A percentile compares a stretch with the other conserved stretches of the same genome.
phyloP scores from a whole-genome alignment of 1,139 yeast genomes.

The Ogataea hybrid region DNA sequence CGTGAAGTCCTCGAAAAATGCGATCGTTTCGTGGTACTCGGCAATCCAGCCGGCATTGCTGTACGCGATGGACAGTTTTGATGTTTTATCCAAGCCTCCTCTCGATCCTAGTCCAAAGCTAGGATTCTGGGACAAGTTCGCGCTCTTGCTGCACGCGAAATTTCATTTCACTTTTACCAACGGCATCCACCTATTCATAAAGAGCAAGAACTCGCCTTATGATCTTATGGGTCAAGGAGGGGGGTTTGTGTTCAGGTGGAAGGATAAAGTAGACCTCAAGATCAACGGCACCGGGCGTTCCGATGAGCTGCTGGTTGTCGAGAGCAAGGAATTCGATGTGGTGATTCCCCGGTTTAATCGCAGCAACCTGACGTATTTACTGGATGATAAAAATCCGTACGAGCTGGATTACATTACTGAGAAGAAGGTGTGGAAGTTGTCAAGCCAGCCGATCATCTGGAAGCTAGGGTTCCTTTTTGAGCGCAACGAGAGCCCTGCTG shows the following conservation, averaged over 20 bases:
- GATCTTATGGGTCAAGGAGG: slow-evolving; percentile 44
- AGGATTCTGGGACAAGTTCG: slow-evolving; percentile 61
- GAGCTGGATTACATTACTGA: slow-evolving; percentile 28
- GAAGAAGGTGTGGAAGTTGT: slow-evolving; percentile 54
- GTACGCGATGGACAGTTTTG: slow-evolving; percentile 53
- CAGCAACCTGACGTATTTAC: slow-evolving; percentile 32
- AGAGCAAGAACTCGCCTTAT: slow-evolving; percentile 49
- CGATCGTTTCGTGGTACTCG: slow-evolving; percentile 56
- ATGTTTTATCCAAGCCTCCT: slow-evolving; percentile 58
- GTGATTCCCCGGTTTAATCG: slow-evolving; percentile 49
- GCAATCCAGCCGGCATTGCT: slow-evolving; percentile 55
- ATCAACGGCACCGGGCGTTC: slow-evolving; percentile 42
- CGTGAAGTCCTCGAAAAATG: slow-evolving; percentile 40
- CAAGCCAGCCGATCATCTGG: slow-evolving; percentile 58
- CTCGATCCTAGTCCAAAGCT: slow-evolving; percentile 51
- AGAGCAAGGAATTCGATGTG: slow-evolving; percentile 49
- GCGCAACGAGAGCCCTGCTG: slow-evolving; percentile 35
- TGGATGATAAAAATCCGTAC: slow-evolving; percentile 40
- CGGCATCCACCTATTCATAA: slow-evolving; percentile 53
- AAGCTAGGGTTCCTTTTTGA: slow-evolving; percentile 62
- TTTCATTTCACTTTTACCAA: slow-evolving; percentile 34
- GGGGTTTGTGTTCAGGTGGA: slow-evolving; percentile 57
- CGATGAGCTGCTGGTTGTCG: slow-evolving; percentile 42
- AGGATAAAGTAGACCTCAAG: slow-evolving; percentile 42
- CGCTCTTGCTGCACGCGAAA: slow-evolving; percentile 48